Base-by-base conservation (phyloP, 495 filamentous ascomycete species). In the Lasiosphaeriaceae sp. region DNA sequence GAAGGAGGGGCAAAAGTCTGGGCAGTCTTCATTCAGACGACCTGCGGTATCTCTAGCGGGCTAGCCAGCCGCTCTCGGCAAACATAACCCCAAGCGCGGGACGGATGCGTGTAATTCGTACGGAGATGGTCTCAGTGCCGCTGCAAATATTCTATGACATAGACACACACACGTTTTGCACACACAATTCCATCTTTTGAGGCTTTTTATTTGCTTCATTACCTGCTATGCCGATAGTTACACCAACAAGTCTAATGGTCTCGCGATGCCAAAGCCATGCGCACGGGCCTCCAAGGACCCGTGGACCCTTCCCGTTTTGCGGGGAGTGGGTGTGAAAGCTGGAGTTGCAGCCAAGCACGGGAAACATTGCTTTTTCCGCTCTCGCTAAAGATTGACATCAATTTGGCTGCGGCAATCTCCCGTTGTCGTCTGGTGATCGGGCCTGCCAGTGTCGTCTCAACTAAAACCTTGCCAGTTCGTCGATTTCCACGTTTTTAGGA, bases 341-440 rank as follows among this genome's bases (percentile, higher is more conserved):
- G 39, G 39, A 43, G 39, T 43, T 43, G 39, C 39, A 43, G 39
- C 24, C 22, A 22, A 44, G 55, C 23, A 46, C 24, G 24, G 50
- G 41, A 47, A 52, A 47, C 43, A 52, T 58, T 58, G 49, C 41
- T 58, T 58, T 58, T 58, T 48, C 41, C 37, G 39, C 48, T 9
- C 22, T 58, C 55, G 53, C 53, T 55, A 55, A 57, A 34, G 26
- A 24, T 26, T 52, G 49, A 39, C 53, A 49, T 48, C 53, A 26
- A 41, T 24, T 54, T 44, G 45, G 53, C 53, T 56, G 26, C 49
- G 48, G 55, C 48, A 58, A 52, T 58, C 55, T 58, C 43, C 55
- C 55, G 37, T 26, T 20, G 39, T 37, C 48, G n/a, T 43, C 14
- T 43, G 16, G 26, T 46, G 23, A 56, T 48, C 45, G 11, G 35